phyloP scores from a whole-genome alignment of 1,284 basidiomycete genomes.

The Agroathelia rolfsii region DNA sequence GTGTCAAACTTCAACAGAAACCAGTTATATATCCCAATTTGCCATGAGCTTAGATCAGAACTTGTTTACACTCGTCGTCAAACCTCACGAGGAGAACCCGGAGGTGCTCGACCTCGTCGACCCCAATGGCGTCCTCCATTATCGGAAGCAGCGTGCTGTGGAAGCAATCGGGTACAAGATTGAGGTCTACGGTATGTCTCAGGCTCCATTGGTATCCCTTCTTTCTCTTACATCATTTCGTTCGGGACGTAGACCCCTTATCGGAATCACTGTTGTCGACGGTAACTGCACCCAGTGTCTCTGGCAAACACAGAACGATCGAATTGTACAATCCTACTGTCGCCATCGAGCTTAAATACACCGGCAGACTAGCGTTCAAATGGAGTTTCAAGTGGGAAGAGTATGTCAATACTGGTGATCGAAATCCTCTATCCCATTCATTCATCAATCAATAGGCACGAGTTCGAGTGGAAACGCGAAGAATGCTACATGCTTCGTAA shows the following conservation, averaged over 20 bases:
- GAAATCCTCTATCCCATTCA: background rate
- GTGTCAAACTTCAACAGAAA: no score
- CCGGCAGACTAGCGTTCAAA: conserved; percentile 62
- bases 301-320: conserved; percentile 63
- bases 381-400: conserved; percentile 78
- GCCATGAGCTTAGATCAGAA: conserved; percentile 71
- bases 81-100: conserved; percentile 45
- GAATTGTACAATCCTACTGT: conserved; percentile 68
- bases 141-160: conserved; percentile 56
- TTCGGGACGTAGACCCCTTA: conserved; percentile 41
- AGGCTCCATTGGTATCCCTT: background rate
- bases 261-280: conserved; percentile 57
- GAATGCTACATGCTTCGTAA: conserved; percentile 75
- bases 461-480: conserved; percentile 76
- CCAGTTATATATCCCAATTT: no score
- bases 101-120: conserved; percentile 60
- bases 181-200: conserved; percentile 51
- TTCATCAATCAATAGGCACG: conserved; percentile 38
- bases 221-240: conserved; percentile 1
- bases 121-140: conserved; percentile 50
- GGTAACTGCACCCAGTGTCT: conserved; percentile 49
- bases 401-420: conserved; percentile 25
- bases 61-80: conserved; percentile 64
- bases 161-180: conserved; percentile 43
- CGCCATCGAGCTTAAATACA: conserved; percentile 61